phyloP scores from a whole-genome alignment of 2,329 filamentous ascomycete genomes.

The Colletotrichum zoysiae region DNA sequence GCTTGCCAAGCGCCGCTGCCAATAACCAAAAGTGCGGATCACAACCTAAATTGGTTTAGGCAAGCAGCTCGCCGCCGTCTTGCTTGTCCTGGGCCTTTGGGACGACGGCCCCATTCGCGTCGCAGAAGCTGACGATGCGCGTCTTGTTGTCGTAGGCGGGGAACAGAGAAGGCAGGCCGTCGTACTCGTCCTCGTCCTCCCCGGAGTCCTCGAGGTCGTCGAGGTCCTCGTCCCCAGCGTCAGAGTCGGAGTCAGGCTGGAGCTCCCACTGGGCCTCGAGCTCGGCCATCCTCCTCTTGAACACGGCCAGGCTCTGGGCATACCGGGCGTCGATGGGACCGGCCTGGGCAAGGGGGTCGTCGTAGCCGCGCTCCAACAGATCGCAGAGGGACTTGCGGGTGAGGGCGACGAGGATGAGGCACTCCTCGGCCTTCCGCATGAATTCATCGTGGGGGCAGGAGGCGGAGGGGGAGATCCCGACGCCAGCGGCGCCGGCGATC shows the following conservation, averaged over 20 bases:
- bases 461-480: too few relatives aligned
- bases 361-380: not conserved
- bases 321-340: not conserved
- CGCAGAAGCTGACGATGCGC: too few relatives aligned
- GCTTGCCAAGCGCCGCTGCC: not conserved
- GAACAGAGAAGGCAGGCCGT: not conserved
- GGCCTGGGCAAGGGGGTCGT: not conserved
- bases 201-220: too few relatives aligned
- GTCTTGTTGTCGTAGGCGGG: not conserved
- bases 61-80: not conserved
- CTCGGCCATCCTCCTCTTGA: not conserved
- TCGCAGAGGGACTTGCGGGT: not conserved
- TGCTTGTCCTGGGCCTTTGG: not conserved
- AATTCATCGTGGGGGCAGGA: not conserved
- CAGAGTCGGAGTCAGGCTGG: not conserved
- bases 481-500: not conserved
- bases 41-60: not conserved
- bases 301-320: not conserved
- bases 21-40: not conserved
- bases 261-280: not conserved
- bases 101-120: not conserved
- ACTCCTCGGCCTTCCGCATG: not conserved
- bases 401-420: not conserved
- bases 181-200: not conserved
- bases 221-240: not conserved